Evolutionary conservation across 306 rosid species (phyloP).

Genomic region (Corylus avellana): DNA sequence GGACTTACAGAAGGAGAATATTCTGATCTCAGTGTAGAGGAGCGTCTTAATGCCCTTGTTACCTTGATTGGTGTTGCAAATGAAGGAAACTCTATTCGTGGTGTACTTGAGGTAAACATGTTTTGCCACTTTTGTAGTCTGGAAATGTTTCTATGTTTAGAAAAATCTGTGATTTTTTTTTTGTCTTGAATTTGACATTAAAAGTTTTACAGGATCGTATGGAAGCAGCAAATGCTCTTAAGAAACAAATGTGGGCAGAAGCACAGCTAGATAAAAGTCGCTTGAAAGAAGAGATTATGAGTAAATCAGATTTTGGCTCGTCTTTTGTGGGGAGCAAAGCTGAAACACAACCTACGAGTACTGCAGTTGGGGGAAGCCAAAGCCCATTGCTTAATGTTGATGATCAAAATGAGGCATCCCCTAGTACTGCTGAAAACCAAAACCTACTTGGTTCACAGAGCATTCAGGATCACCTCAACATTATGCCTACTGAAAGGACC

Average conservation of each 20-base stretch:
- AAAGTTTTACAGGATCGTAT: constrained; percentile 73
- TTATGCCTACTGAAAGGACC: constrained; percentile 57
- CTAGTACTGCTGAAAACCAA: constrained; percentile 64
- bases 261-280: constrained; percentile 96
- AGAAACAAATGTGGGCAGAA: constrained; percentile 99
- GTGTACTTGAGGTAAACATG: constrained; percentile 83
- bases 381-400: constrained; percentile 75
- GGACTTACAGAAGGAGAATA: constrained; percentile 96
- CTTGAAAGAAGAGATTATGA: constrained; percentile 65
- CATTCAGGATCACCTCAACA: constrained; percentile 32
- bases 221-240: constrained; percentile 95
- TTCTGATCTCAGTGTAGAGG: constrained; percentile 91
- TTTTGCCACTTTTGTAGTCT: neutral
- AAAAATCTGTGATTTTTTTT: constrained; percentile 9
- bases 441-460: constrained; percentile 42
- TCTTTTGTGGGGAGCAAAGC: constrained; percentile 53
- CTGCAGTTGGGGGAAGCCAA: constrained; percentile 65
- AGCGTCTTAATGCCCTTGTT: constrained; percentile 89
- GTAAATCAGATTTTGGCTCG: constrained; percentile 62
- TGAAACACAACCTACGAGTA: constrained; percentile 57
- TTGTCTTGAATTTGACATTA: constrained; percentile 39
- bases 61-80: constrained; percentile 85
- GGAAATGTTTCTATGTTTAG: constrained; percentile 1
- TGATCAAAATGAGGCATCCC: constrained; percentile 61
- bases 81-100: constrained; percentile 94